A percentile compares a stretch with the other conserved stretches of the same genome.
Evolutionary conservation across 164 flowering plant species (phyloP).

Genomic region (Vitis cinerea): DNA sequence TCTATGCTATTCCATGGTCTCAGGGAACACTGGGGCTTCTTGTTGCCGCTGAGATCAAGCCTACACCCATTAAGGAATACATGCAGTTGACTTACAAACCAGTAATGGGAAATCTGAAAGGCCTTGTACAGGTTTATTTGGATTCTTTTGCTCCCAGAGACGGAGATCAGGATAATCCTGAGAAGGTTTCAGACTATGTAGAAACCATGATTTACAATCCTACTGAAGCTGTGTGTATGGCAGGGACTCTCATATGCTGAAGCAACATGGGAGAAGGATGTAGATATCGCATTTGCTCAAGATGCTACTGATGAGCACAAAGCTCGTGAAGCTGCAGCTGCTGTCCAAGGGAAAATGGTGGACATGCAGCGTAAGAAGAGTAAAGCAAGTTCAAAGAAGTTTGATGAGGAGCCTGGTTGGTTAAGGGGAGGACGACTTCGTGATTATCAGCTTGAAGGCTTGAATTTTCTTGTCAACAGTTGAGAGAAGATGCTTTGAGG

Average conservation of each 20-base stretch:
- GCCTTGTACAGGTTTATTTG: no score
- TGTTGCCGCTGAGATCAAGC: no score
- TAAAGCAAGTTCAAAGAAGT: constrained; percentile 90
- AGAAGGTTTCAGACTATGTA: no score
- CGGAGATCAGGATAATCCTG: no score
- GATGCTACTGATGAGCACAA: constrained; percentile 95
- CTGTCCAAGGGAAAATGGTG: constrained; percentile 81
- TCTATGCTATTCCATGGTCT: no score
- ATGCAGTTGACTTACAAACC: no score
- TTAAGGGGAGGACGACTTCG: constrained; percentile 90
- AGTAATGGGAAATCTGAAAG: no score
- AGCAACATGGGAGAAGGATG: constrained; percentile 80
- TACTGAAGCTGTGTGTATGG: constrained; percentile 33
- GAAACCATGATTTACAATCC: no score
- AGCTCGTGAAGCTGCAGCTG: constrained; percentile 89
- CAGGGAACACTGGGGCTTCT: no score
- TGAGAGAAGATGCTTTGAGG: no score
- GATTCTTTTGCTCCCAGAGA: no score
- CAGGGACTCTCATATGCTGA: constrained; percentile 98
- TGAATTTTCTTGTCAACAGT: constrained; percentile 98
- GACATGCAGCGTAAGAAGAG: constrained; percentile 89
- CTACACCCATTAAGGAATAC: no score
- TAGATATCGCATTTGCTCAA: constrained; percentile 64
- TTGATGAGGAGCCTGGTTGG: constrained; percentile 99
- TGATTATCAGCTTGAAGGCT: constrained; percentile 98